Evolutionary conservation across 2,329 filamentous ascomycete species (phyloP).

Genomic region (Fusarium concolor): DNA sequence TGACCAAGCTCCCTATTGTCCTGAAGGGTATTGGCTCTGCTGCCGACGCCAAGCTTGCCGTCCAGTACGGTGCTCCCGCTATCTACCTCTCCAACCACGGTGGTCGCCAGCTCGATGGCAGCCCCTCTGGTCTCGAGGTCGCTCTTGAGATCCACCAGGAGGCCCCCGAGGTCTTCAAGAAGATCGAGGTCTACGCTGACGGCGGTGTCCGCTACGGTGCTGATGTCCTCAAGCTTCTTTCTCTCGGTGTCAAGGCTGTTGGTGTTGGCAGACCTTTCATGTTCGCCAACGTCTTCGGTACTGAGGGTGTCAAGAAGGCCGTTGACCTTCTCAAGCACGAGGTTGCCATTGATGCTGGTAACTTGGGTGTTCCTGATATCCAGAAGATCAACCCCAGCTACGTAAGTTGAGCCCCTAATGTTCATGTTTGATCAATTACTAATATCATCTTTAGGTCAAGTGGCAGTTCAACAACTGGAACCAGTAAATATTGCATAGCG

Average conservation of each 20-base stretch:
- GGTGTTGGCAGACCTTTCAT: conserved; percentile 64
- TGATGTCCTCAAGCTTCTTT: conserved; percentile 58
- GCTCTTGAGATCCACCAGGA: conserved; percentile 55
- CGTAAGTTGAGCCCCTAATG: conserved; percentile 17
- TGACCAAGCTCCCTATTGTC: conserved; percentile 54
- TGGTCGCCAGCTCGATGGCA: conserved; percentile 56
- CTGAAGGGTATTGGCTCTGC: conserved; percentile 56
- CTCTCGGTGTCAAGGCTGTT: conserved; percentile 57
- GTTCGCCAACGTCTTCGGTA: conserved; percentile 65
- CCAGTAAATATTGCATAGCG: conserved; percentile 27
- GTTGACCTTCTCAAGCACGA: conserved; percentile 62
- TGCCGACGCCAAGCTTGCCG: conserved; percentile 52
- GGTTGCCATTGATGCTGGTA: conserved; percentile 58
- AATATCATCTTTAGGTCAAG: conserved; percentile 31
- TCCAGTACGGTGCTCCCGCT: conserved; percentile 48
- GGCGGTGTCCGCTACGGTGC: conserved; percentile 58
- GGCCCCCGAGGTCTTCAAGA: conserved; percentile 53
- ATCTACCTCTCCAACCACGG: conserved; percentile 59
- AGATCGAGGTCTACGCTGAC: conserved; percentile 55
- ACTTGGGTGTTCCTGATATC: conserved; percentile 56
- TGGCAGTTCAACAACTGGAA: conserved; percentile 45
- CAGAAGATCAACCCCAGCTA: conserved; percentile 50
- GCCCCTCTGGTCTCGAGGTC: conserved; percentile 53
- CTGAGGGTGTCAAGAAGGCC: conserved; percentile 59
- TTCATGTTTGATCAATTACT: neutral